Percentiles rank a stretch among this genome's conserved stretches.
Conservation (phyloP, 208 protist species). For the Wallacemonas sp. region DNA sequence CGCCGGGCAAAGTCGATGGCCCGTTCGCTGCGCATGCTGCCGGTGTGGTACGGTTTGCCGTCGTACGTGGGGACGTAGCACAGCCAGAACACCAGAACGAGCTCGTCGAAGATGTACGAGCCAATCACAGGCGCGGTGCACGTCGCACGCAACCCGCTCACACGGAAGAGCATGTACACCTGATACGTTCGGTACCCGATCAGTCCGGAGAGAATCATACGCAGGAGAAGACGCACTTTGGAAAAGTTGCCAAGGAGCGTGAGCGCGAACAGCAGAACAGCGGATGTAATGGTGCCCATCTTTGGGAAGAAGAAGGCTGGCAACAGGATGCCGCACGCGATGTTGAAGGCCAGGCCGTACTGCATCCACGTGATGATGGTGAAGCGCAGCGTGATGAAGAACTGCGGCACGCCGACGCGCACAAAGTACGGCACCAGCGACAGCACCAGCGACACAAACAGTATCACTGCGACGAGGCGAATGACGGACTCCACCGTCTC, state of each 20-base stretch:
- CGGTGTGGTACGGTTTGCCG: slow-evolving; percentile 61
- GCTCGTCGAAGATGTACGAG: slow-evolving; percentile 32
- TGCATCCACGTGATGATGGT: slow-evolving; percentile 46
- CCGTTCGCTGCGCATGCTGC: slow-evolving; percentile 41
- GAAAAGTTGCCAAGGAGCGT: slow-evolving; percentile 33
- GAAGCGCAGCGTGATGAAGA: slow-evolving; percentile 39
- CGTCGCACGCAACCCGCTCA: background rate
- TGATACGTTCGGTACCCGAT: slow-evolving; percentile 62
- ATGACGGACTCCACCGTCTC: slow-evolving; percentile 34
- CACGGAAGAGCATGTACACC: slow-evolving; percentile 30
- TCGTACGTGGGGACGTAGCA: slow-evolving; percentile 66
- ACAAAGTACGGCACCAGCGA: slow-evolving; percentile 63
- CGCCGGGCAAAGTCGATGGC: slow-evolving; percentile 57
- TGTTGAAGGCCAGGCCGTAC: slow-evolving; percentile 50
- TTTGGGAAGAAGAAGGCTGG: slow-evolving; percentile 46
- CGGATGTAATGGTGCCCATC: slow-evolving; percentile 43
- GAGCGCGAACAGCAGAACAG: slow-evolving; percentile 20
- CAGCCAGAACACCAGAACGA: slow-evolving; percentile 44
- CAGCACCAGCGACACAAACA: slow-evolving; percentile 36
- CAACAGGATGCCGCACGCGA: slow-evolving; percentile 22
- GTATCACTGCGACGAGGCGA: slow-evolving; percentile 26
- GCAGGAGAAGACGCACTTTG: slow-evolving; percentile 38
- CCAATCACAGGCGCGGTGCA: slow-evolving; percentile 14
- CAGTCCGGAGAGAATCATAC: slow-evolving; percentile 44
- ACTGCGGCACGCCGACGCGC: slow-evolving; percentile 37